Base-by-base conservation (phyloP, 768 basidiomycete species). In the Leucocoprinus sp. region DNA sequence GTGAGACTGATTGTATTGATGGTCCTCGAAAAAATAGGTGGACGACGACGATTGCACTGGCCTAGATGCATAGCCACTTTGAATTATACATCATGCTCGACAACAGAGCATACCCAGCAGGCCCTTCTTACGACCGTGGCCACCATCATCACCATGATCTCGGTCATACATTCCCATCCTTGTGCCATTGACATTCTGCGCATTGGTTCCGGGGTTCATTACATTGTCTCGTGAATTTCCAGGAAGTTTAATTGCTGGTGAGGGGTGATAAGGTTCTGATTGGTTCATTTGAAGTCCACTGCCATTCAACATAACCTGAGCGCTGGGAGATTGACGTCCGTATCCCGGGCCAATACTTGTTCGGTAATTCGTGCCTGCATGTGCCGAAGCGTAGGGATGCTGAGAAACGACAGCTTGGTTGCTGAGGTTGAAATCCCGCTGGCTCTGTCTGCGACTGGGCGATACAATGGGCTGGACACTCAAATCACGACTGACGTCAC, bases 321-420 rank as follows among this genome's bases (percentile, higher is more conserved):
- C 42, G 37, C 70, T 68, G 39, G 78, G 69, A 3, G 80, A 82
- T 46, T 71, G 71, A 31, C 80, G 72, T 18, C 76, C 83, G 50
- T 80, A 84, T 52, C 56, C 19, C 45, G 55, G 57, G 27, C 65
- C 37, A n/a, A 38, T 33, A 23, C 39, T 48, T 19, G 40, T 61
- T 14, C 81, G 78, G 57, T 79, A 80, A 2, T 74, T 76, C 34
- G 67, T 72, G 1, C 76, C 66, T 45, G 70, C 75, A 5, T 80
- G 76, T 5, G 79, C 75, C 27, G 75, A 69, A 7, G 84, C 86
- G 46, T 88, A 89, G 24, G 86, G 86, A 57, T 89, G 86, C 23
- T 80, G 71, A 7, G 71, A 65, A 15, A 71, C 64, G 31, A 82
- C 68, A 8, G 70, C 71, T 3, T 63, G 52, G 45, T 64, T 68